Base-by-base conservation (phyloP, 352 stramenopile species). In the Phytophthora sp. region DNA sequence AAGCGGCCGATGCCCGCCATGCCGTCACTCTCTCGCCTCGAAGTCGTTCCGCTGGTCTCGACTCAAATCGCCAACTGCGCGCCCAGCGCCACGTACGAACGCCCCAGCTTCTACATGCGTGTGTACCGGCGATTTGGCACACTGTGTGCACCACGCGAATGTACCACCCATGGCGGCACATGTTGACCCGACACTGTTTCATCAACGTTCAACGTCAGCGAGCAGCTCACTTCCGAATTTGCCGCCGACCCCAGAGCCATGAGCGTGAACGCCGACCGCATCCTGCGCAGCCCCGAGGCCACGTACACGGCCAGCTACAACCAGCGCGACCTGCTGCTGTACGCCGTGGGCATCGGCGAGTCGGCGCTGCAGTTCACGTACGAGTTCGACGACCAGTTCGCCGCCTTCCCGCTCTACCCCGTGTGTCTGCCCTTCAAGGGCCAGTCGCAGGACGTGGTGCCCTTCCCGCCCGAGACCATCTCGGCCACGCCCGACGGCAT, bases 381-480 rank as follows among this genome's bases (percentile, higher is more conserved):
- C 74, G 91, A 97, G 66, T 91, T 79, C 56, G 54, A 92, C 52
- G 84, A 91, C 27, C 77, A 83, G 46, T 97, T 97, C 70, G 69
- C 76, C 13, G 89, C 87, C 6, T 97, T 97, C 74, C 91, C 91
- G 12, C 75, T 94, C 21, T 97, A 95, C 76, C 87, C 90, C 2
- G 83, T 96, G 38, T 87, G 90, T 63, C 69, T 97, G 48, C 65
- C 73, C 24, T 97, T 96, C 69, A 97, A 97, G 64, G 90, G 88
- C 59, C 74, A 80, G 42, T 92, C 82, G 37, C 87, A 96, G 27
- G 88, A 97, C 50, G 77, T 97, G 21, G 87, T 97, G 54, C 73
- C 84, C 12, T 97, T 95, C 74, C 91, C 91, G n/a, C 84, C 84
- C 10, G 75, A 87, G 46, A 89, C 77, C 30, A 59, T 90, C 32